Evolutionary conservation across 768 basidiomycete genomes (phyloP), one percentile per base, ranked within the genome.

Genomic region (Amanita pseudoporphyria): DNA sequence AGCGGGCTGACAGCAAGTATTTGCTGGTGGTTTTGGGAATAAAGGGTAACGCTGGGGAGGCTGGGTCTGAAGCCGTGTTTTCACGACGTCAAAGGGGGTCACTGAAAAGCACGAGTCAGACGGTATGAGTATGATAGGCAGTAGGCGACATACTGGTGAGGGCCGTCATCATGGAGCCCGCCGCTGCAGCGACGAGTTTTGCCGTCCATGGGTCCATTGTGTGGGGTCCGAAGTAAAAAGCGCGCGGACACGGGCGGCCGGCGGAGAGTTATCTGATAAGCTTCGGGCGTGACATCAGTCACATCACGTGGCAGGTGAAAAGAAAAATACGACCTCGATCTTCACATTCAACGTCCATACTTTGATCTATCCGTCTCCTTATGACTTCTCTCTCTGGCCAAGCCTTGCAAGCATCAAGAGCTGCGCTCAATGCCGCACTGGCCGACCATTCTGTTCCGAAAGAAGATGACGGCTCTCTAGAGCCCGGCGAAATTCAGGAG

Each of bases 81-180:
- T 98, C 57, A 98, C 77, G 48, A 99, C 92, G 67, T 99, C 96
- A 64, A 99, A 99, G 3, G 96, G 96, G 2, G 95, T 98, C 96
- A 99, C 95, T 98, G 62, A 9, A 51, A 51, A 28, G 28, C 47
- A 36, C n/a, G 32, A 56, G 52, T 30, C 57, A 49, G 24, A 47
- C n/a, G n/a, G 5, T 7, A 28, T 4, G 31, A 6, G 21, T 13
- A 18, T n/a, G 26, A 38, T 9, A 22, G n/a, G n/a, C 13, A 21
- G 42, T 7, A 47, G 21, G 38, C 9, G 10, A 67, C 80, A 33
- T 60, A 87, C 89, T 92, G 6, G 89, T 89, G 32, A 92, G 66
- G 3, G 87, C 86, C 10, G 89, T 92, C 67, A 91, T 60, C 26
- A 82, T 81, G 12, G 89, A 83, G 45, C 89, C 89, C 38, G 79